Conservation (phyloP, 208 protist genomes). For the Porcisia deanei region DNA sequence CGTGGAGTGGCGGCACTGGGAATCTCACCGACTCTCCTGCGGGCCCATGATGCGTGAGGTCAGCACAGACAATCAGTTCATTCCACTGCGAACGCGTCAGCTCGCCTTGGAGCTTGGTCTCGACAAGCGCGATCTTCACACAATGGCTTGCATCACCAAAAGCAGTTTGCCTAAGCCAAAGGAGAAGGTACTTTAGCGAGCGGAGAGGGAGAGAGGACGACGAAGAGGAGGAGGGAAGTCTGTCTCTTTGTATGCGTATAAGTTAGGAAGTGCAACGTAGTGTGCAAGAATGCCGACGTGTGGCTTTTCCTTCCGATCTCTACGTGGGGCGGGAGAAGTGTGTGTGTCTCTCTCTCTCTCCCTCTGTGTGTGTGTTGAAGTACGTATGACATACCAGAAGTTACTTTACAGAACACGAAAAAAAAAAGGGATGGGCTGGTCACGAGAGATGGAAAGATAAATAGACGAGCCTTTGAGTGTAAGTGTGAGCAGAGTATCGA, state of each 20-base stretch:
- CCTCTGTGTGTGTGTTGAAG: not conserved
- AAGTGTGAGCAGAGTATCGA: not conserved
- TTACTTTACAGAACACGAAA: not conserved
- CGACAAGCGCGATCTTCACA: slow-evolving; percentile 90
- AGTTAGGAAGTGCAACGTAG: not conserved
- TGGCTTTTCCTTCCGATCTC: no score
- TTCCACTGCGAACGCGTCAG: slow-evolving; percentile 85
- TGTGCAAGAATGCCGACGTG: no score
- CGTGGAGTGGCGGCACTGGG: slow-evolving; percentile 92
- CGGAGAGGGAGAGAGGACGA: not conserved
- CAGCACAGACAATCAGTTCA: slow-evolving; percentile 84
- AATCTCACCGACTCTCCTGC: slow-evolving; percentile 86
- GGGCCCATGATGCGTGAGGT: slow-evolving; percentile 89
- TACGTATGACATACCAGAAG: slow-evolving; percentile 3
- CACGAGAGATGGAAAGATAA: not conserved
- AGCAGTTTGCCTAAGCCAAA: slow-evolving; percentile 59
- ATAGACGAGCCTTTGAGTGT: not conserved
- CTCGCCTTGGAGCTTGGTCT: slow-evolving; percentile 85
- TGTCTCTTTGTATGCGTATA: no score
- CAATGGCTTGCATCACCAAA: slow-evolving; percentile 63
- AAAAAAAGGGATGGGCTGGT: not conserved
- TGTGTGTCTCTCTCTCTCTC: not conserved
- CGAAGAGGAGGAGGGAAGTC: no score
- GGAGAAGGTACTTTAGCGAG: not conserved
- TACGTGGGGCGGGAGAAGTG: not conserved